Evolutionary conservation across 371 early-diverging fungal species (phyloP), one percentile per base, ranked within the genome.

Genomic region (Catenaria anguillulae): DNA sequence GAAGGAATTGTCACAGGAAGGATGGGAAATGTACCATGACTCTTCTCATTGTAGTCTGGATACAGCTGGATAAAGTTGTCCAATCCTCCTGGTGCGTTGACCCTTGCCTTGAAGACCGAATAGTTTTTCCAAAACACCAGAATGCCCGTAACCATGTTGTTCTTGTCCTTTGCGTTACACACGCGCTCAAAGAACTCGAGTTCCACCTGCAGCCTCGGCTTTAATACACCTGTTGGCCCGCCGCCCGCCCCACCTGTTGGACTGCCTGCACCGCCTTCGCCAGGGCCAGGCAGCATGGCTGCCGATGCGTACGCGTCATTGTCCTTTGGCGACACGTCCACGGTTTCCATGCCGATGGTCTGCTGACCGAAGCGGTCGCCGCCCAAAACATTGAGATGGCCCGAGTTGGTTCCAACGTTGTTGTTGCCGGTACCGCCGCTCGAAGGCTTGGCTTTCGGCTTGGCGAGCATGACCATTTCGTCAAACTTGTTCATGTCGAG

Each of bases 41-140:
- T 15, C 12, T 19, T 8, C 29, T 50, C 52, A 17, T 10, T 50
- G 15, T 50, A 50, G 52, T 50, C 52, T 0, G 52, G 52, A 31
- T 50, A 50, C 15, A 50, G 52, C 52, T 10, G 15, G 15, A 31
- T 50, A 8, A 50, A 50, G 52, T 50, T 50, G 52, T 26, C 31
- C 21, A 50, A 31, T 13, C 29, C 23, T 1, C 52, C 52, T 31
- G 52, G 52, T 19, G 36, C n/a, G 21, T 42, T 58, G 58, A 58
- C 42, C 12, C 40, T 34, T 2, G 43, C 33, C 58, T 58, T 58
- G 43, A 58, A 58, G 29, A 21, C 36, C 15, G 8, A n/a, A 19
- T 58, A 58, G 43, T 58, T 58, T 21, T 58, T 58, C 58, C 58
- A 58, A 36, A 58, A 36, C 42, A 58, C 58, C 15, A 58, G 40